These are phyloP conservation scores for Candida verbasci DNA, from an alignment of 805 yeast genomes.

Conservation along the genomic window DNA sequence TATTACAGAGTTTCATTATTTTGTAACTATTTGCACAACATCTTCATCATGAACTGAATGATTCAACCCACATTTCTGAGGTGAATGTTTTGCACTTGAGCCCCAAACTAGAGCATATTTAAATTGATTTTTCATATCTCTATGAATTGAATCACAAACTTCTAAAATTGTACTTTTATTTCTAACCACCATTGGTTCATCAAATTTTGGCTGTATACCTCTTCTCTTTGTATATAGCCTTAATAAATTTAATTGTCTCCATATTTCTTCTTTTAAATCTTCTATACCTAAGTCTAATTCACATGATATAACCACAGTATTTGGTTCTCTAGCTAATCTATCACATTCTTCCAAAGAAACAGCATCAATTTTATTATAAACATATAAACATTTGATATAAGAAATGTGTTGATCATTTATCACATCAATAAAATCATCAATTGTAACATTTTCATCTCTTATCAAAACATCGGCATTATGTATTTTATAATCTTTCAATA, in stretches of 20 bases:
- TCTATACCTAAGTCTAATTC: constrained; percentile 81
- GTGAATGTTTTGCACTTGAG: constrained; percentile 87
- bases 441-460: constrained; percentile 82
- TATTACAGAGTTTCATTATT: too few relatives aligned
- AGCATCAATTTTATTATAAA: constrained; percentile 92
- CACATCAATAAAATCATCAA: constrained; percentile 88
- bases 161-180: constrained; percentile 73
- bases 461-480: constrained; percentile 92
- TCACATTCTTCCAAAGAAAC: constrained; percentile 94
- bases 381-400: constrained; percentile 87
- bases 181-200: constrained; percentile 89
- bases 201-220: constrained; percentile 75
- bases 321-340: constrained; percentile 84
- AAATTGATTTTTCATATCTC: constrained; percentile 88
- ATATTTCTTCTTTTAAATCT: constrained; percentile 87
- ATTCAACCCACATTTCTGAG: constrained; percentile 89
- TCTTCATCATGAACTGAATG: constrained; percentile 90
- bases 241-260: constrained; percentile 79
- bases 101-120: constrained; percentile 98
- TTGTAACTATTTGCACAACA: constrained; percentile 86
- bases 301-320: constrained; percentile 92
- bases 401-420: constrained; percentile 84
- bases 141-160: constrained; percentile 87
- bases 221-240: constrained; percentile 86
- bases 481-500: constrained; percentile 80